These are phyloP conservation scores for Haberlea rhodopensis DNA, from an alignment of 257 asterid genomes.

Conservation along the genomic window DNA sequence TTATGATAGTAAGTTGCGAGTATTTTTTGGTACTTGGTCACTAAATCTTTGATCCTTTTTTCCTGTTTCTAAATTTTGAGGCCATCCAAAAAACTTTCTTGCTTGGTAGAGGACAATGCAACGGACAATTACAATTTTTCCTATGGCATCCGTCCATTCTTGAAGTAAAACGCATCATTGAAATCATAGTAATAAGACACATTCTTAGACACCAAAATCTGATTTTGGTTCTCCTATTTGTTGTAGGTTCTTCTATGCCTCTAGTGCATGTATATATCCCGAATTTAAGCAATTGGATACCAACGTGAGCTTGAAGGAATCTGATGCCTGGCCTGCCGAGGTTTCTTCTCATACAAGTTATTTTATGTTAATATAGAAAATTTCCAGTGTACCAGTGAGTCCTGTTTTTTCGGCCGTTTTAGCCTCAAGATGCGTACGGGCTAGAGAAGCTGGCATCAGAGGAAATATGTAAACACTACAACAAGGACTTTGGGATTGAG, in stretches of 20 bases:
- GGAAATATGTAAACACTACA: constrained; percentile 84
- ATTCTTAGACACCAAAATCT: neutral
- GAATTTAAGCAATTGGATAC: constrained; percentile 85
- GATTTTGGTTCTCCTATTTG: constrained; percentile 8
- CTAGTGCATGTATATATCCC: constrained; percentile 88
- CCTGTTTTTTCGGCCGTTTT: constrained; percentile 9
- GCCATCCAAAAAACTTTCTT: neutral
- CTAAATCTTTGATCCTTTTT: neutral
- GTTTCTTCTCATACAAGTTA: constrained; percentile 33
- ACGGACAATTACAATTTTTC: neutral
- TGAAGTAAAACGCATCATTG: too few species aligned
- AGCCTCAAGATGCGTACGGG: constrained; percentile 96
- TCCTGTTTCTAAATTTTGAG: neutral
- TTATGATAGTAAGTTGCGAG: neutral
- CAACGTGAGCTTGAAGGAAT: constrained; percentile 85
- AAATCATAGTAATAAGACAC: neutral
- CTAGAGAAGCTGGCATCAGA: constrained; percentile 82
- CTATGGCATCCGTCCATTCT: neutral
- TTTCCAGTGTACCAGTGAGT: neutral
- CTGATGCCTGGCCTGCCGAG: constrained; percentile 98
- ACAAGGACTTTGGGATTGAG: constrained; percentile 84
- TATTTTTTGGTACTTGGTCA: neutral
- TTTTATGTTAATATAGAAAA: neutral
- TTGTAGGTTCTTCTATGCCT: constrained; percentile 81
- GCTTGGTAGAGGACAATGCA: neutral